phyloP scores from a whole-genome alignment of 2,329 filamentous ascomycete species.

The Pseudogymnoascus sp. region DNA sequence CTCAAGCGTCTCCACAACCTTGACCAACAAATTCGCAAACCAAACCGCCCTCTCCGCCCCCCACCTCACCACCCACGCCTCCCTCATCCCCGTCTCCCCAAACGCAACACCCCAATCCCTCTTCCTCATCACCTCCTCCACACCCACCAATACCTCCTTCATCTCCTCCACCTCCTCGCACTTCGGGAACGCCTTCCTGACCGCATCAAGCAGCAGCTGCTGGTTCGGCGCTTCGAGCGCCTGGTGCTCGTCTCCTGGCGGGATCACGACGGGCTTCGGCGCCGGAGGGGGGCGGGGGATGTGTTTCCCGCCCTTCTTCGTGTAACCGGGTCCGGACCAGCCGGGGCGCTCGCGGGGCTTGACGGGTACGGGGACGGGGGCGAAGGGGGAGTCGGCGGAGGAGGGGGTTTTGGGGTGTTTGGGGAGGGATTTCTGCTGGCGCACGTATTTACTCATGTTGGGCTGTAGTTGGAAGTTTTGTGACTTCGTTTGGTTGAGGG shows the following conservation, averaged over 20 bases:
- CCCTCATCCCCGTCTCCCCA: conserved; percentile 58
- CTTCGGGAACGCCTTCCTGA: conserved; percentile 54
- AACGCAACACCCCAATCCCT: conserved; percentile 81
- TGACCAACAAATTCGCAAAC: conserved; percentile 52
- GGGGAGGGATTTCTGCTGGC: background rate
- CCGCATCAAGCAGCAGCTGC: conserved; percentile 66
- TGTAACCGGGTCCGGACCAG: background rate
- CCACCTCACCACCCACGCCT: conserved; percentile 83
- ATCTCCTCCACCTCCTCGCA: conserved; percentile 41
- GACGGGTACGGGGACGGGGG: background rate
- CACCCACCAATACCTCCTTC: conserved; percentile 58
- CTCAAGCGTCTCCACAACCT: conserved; percentile 16
- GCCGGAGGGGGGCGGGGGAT: background rate
- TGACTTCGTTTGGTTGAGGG: background rate
- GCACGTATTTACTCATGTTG: conserved; percentile 1
- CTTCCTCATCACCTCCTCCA: conserved; percentile 79
- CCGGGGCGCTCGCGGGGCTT: background rate
- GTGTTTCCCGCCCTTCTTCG: background rate
- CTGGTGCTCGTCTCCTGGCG: background rate
- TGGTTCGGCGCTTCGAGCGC: conserved; percentile 47
- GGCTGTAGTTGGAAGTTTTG: background rate
- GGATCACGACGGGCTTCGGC: background rate
- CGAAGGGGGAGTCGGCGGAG: conserved; percentile 8
- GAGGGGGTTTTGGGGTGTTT: background rate
- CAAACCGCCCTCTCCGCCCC: conserved; percentile 69